Evolutionary conservation across 306 rosid species (phyloP).

Genomic region (Quillaja saponaria): DNA sequence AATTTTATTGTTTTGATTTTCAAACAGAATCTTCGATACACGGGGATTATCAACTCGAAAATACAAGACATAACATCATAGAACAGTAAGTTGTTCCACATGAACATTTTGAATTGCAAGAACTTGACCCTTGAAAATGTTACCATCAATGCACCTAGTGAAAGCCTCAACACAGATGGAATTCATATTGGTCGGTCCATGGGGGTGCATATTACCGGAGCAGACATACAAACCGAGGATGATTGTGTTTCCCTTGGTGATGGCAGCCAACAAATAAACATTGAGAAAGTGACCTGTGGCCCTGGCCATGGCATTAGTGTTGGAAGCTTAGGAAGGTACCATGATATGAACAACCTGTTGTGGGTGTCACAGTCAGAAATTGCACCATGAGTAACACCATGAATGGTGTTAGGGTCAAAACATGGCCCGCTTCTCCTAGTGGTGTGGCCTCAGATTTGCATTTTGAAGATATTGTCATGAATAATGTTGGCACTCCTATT

Average conservation of each 20-base stretch:
- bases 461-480: constrained; percentile 26
- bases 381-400: constrained; percentile 13
- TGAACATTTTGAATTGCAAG: constrained; percentile 12
- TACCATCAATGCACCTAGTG: constrained; percentile 22
- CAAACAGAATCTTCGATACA: constrained; percentile 6
- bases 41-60: neutral
- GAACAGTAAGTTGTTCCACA: constrained; percentile 30
- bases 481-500: constrained; percentile 21
- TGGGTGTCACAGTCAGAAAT: constrained; percentile 4
- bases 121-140: constrained; percentile 12
- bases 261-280: constrained; percentile 21
- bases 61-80: constrained; percentile 4
- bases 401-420: constrained; percentile 29
- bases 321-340: too few species aligned
- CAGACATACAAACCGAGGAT: constrained; percentile 25
- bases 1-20: neutral
- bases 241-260: constrained; percentile 37
- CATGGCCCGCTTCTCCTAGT: constrained; percentile 22
- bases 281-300: constrained; percentile 22
- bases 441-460: constrained; percentile 5
- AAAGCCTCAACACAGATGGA: constrained; percentile 34
- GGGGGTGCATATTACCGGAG: neutral
- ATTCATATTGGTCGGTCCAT: constrained; percentile 27
- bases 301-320: constrained; percentile 31
- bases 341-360: constrained; percentile 24